A percentile compares a stretch with the other conserved stretches of the same genome.
Evolutionary conservation across 2,329 filamentous ascomycete genomes (phyloP).

Genomic region (Monilinia aucupariae): DNA sequence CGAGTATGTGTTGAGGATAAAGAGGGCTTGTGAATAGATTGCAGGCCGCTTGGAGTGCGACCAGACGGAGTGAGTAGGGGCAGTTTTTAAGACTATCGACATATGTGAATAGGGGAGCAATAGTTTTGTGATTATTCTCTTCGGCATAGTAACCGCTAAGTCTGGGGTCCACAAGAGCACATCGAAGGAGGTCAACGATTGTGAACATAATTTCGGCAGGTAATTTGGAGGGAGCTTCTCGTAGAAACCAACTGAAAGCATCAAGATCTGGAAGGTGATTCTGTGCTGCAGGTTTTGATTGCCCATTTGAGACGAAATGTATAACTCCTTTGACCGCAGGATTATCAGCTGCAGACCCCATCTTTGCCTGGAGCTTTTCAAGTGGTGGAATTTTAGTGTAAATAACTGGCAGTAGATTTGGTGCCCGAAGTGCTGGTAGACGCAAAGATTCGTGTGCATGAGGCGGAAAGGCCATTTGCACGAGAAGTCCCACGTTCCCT

Average conservation of each 20-base stretch:
- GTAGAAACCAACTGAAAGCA: constrained; percentile 58
- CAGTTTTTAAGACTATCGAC: constrained; percentile 53
- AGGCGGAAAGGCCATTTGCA: constrained; percentile 67
- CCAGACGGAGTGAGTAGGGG: constrained; percentile 77
- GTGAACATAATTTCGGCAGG: constrained; percentile 67
- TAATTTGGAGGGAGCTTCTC: constrained; percentile 48
- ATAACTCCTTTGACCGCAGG: constrained; percentile 59
- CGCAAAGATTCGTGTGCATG: constrained; percentile 71
- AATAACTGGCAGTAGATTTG: constrained; percentile 55
- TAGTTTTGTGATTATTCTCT: constrained; percentile 59
- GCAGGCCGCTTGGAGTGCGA: constrained; percentile 76
- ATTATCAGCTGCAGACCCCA: constrained; percentile 58
- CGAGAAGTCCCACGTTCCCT: constrained; percentile 65
- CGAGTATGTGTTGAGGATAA: constrained; percentile 59
- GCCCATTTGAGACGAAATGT: constrained; percentile 62
- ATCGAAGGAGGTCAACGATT: constrained; percentile 77
- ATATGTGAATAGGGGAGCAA: constrained; percentile 55
- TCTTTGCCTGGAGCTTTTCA: constrained; percentile 73
- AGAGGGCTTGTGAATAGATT: constrained; percentile 77
- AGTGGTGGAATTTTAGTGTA: constrained; percentile 78
- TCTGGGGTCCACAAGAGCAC: constrained; percentile 69
- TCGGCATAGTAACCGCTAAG: constrained; percentile 79
- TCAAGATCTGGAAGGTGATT: constrained; percentile 66
- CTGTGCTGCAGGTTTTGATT: constrained; percentile 54
- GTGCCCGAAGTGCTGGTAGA: constrained; percentile 63